Evolutionary conservation across 2,329 filamentous ascomycete species (phyloP).

Genomic region (Ceratocystis alfenasii): DNA sequence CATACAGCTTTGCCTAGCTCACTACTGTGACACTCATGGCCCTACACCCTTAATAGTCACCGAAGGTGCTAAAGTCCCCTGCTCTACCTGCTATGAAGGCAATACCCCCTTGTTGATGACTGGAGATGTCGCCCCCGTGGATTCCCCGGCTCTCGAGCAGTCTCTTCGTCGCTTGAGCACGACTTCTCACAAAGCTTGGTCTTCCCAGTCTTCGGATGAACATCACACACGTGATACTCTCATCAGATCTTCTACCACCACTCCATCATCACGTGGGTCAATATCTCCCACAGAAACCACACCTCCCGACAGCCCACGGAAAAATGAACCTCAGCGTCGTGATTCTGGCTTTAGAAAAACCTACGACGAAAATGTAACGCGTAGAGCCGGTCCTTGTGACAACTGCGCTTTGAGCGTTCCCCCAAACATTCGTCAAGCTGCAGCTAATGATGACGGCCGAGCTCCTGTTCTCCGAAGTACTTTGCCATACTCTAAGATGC

Average conservation of each 20-base stretch:
- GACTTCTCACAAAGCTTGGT: slow-evolving; percentile 4
- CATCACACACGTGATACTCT: slow-evolving; percentile 30
- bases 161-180: slow-evolving; percentile 14
- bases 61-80: slow-evolving; percentile 51
- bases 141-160: slow-evolving; percentile 14
- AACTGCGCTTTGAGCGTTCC: slow-evolving; percentile 58
- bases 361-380: slow-evolving; percentile 54
- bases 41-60: slow-evolving; percentile 60
- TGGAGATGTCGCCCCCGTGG: slow-evolving; percentile 11
- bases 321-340: slow-evolving; percentile 32
- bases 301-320: slow-evolving; percentile 45
- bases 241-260: slow-evolving; percentile 32
- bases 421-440: slow-evolving; percentile 31
- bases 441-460: slow-evolving; percentile 30
- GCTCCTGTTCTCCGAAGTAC: slow-evolving; percentile 49
- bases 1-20: slow-evolving; percentile 54
- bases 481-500: slow-evolving; percentile 48
- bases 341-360: slow-evolving; percentile 51
- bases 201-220: slow-evolving; percentile 15
- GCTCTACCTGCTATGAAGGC: slow-evolving; percentile 45
- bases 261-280: slow-evolving; percentile 30
- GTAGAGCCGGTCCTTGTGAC: slow-evolving; percentile 51
- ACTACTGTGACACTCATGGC: slow-evolving; percentile 59
- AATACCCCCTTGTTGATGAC: slow-evolving; percentile 27
- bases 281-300: slow-evolving; percentile 37